Conservation (phyloP, 2,329 filamentous ascomycete genomes). For the Neonectria hederae region DNA sequence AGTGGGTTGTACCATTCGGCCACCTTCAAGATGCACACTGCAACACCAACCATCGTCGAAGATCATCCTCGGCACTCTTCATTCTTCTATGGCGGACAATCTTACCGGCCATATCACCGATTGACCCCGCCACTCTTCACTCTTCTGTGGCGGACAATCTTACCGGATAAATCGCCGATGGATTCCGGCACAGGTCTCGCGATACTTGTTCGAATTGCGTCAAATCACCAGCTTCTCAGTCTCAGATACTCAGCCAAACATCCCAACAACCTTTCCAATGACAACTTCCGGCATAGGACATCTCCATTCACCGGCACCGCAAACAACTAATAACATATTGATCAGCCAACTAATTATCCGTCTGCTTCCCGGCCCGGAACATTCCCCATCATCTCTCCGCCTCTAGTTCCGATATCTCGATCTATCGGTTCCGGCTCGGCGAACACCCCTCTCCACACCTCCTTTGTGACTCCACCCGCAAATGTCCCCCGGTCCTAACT, state of each 20-base stretch:
- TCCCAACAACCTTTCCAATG: not conserved
- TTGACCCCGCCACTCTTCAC: not conserved
- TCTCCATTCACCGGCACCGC: not conserved
- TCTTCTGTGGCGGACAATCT: not conserved
- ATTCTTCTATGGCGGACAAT: not conserved
- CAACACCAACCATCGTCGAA: not conserved
- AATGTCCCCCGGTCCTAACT: slow-evolving; percentile 9
- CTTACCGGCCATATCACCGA: not conserved
- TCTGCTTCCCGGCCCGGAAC: slow-evolving; percentile 17
- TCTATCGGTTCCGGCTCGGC: slow-evolving; percentile 35
- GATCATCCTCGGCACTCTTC: not conserved
- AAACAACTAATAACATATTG: not conserved
- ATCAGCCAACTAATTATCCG: slow-evolving; percentile 13
- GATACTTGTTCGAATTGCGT: not conserved
- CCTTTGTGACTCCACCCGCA: slow-evolving; percentile 2
- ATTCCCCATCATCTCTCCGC: slow-evolving; percentile 4
- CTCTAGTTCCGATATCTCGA: slow-evolving; percentile 19
- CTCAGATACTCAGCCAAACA: not conserved
- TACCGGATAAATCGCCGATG: not conserved
- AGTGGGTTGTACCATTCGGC: not conserved
- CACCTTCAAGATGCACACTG: not conserved
- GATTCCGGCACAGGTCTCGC: not conserved
- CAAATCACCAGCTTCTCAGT: not conserved
- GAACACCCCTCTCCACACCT: slow-evolving; percentile 12
- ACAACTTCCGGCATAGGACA: not conserved